Base-by-base conservation (phyloP, 352 stramenopile species). In the Globisporangium perplexum region DNA sequence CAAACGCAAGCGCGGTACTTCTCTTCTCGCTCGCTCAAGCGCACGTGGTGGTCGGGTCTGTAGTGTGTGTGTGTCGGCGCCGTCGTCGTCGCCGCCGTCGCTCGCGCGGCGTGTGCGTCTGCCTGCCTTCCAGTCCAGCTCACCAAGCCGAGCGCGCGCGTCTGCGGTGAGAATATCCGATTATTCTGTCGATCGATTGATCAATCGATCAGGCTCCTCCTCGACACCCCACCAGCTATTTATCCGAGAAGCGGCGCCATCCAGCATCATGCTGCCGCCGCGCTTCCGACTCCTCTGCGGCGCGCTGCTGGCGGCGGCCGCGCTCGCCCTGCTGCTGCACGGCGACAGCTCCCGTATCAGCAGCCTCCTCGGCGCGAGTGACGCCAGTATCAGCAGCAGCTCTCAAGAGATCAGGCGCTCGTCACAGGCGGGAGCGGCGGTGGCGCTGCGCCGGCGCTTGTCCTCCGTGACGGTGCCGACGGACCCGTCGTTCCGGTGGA, bases 401-500 rank as follows among this genome's bases (percentile, higher is more conserved):
- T 30, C 26, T 30, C 26, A 30, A 22, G 8, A 2, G 3, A 43
- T 43, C 41, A 22, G 30, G 22, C 30, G n/a, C 7, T 22, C 22
- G n/a, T 20, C 39, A 36, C 31, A 6, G 10, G n/a, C 22, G 11
- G 10, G 23, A 14, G 41, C 26, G 3, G 2, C 41, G 20, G 41
- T 5, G 3, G 2, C 41, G 20, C 28, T 48, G 43, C 53, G 53
- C 22, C 43, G 53, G 15, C 53, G 47, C 10, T 22, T 53, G 30
- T n/a, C 38, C 31, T 23, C 18, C 20, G 33, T 46, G 15, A 22
- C 23, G 7, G 59, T 66, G 12, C 53, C 59, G n/a, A 58, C 48
- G 22, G 47, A 68, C 26, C 28, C 52, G 20, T 47, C 38, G 18
- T 68, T 68, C 52, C 41, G 33, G 18, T 68, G 35, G n/a, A 53